Conservation (phyloP, 2,329 filamentous ascomycete genomes). For the Pseudocercospora fijiensis region DNA sequence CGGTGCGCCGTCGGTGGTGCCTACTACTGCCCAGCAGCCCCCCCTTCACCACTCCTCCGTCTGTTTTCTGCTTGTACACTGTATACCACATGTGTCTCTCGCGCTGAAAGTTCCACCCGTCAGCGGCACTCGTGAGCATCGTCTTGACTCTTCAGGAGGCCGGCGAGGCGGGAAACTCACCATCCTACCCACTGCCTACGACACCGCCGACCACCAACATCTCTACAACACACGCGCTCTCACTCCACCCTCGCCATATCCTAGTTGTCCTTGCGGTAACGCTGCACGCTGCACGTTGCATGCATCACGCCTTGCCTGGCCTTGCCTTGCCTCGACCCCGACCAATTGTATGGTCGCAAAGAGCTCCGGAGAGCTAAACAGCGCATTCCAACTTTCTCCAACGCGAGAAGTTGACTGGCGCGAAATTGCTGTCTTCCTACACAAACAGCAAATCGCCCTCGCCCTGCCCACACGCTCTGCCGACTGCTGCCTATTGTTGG, state of each 20-base stretch:
- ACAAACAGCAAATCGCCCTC: slow-evolving; percentile 6
- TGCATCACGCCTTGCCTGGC: slow-evolving; percentile 13
- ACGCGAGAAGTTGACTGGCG: background rate
- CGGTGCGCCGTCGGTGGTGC: background rate
- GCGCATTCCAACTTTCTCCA: slow-evolving; percentile 10
- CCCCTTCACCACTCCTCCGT: background rate
- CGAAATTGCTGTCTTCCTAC: slow-evolving; percentile 8
- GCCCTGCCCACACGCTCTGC: background rate
- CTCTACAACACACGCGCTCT: background rate
- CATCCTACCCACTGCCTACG: background rate
- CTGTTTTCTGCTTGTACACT: background rate
- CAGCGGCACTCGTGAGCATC: background rate
- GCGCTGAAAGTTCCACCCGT: background rate
- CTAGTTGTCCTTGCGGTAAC: slow-evolving; percentile 15
- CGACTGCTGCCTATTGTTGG: background rate
- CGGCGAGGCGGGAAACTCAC: background rate
- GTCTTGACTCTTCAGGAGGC: background rate
- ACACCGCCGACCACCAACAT: background rate
- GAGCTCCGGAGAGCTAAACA: slow-evolving; percentile 4
- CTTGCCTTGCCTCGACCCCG: slow-evolving; percentile 15
- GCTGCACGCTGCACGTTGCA: slow-evolving; percentile 18
- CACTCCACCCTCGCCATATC: background rate
- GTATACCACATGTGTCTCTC: background rate
- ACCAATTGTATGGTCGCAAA: slow-evolving; percentile 11
- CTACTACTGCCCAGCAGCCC: background rate